These are phyloP conservation scores for Hippophae tibetana DNA, from an alignment of 306 rosid species.

Conservation along the genomic window DNA sequence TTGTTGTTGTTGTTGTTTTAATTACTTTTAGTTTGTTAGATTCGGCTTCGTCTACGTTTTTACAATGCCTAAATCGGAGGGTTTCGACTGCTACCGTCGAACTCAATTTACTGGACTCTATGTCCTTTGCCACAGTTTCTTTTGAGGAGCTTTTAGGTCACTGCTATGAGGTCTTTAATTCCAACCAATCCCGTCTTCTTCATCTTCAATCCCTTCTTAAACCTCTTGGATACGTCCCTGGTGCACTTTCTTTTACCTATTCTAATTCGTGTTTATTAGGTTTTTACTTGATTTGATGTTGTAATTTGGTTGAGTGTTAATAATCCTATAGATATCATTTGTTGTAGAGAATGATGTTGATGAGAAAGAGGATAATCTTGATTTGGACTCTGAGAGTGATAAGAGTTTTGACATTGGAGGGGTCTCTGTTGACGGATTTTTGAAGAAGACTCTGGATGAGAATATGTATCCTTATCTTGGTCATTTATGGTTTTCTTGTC, in stretches of 20 bases:
- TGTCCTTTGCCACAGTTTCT: constrained; percentile 71
- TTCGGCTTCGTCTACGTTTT: constrained; percentile 77
- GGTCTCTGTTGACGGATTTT: constrained; percentile 23
- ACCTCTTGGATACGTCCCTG: constrained; percentile 41
- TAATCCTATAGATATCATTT: background rate
- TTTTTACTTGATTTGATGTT: background rate
- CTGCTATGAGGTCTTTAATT: constrained; percentile 69
- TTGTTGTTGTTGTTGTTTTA: background rate
- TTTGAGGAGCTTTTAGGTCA: constrained; percentile 87
- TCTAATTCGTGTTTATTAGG: background rate
- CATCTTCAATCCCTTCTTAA: constrained; percentile 43
- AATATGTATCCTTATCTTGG: constrained; percentile 48
- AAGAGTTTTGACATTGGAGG: constrained; percentile 1
- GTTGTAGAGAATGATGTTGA: constrained; percentile 37
- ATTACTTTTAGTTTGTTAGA: constrained; percentile 24
- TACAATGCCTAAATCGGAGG: constrained; percentile 67
- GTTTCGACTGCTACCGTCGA: constrained; percentile 43
- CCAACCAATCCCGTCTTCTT: constrained; percentile 41
- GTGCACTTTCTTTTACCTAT: constrained; percentile 15
- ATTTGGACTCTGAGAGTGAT: constrained; percentile 10
- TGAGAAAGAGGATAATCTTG: constrained; percentile 33
- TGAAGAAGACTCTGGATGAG: constrained; percentile 34
- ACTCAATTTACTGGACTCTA: constrained; percentile 64
- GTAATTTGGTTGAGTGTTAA: background rate
- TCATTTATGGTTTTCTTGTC: background rate